Evolutionary conservation across 305 asterid genomes (phyloP), one percentile per base, ranked within the genome.

Genomic region (Lippia alba): DNA sequence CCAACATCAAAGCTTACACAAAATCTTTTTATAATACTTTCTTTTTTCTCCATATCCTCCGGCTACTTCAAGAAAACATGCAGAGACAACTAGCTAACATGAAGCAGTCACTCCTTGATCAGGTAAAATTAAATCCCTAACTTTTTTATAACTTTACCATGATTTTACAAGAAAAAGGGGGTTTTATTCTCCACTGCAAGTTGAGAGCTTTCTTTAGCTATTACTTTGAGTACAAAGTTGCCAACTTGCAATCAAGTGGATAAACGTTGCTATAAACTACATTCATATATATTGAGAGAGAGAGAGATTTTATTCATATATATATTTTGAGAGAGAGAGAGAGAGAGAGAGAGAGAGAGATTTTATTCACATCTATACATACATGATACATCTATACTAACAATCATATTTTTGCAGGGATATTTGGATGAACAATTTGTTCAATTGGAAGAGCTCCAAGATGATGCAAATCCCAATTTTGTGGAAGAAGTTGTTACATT

Each of bases 401-500:
- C 16, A 49, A 6, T 16, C 5, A 8, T 7, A 2, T 44, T 8
- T 48, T 32, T 74, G 77, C 71, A 88, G 92, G 96, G 89, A 15
- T 85, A 84, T 78, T 74, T 91, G 12, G 96, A 91, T 67, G 96
- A 89, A 48, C 94, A 91, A 65, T 84, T 91, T 69, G 20, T 80
- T 76, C 78, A 87, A 74, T 74, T 91, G 58, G 97, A 91, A 74
- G 94, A 87, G 64, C 83, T 91, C 61, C 92, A 87, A 36, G 97
- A 91, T 62, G 96, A 79, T 74, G 86, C 80, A 20, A 89, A 79
- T 71, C 97, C 97, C 8, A 83, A 84, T 67, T 87, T 89, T 33
- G 94, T 84, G 0, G 96, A 89, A 81, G 96, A 89, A 80, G 87
- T 89, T 62, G 96, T 89, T 18, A 87, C 94, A 48, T 78, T 75